phyloP scores from a whole-genome alignment of 495 filamentous ascomycete genomes.

The Penicillium canariense region DNA sequence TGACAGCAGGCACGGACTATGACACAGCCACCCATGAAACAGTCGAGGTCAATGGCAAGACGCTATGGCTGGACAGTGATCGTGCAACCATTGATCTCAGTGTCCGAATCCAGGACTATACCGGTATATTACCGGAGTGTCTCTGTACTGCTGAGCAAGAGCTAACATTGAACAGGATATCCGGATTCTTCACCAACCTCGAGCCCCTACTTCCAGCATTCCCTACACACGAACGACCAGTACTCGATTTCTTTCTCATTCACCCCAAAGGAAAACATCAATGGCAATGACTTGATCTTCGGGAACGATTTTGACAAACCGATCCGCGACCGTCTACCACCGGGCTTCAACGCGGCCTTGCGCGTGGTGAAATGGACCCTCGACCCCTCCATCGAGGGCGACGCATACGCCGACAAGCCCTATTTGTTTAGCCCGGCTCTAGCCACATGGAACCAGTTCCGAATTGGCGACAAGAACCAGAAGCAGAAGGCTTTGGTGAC shows the following conservation, averaged over 20 bases:
- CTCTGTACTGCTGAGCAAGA: not conserved
- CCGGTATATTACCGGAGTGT: conserved; percentile 35
- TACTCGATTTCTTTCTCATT: conserved; percentile 81
- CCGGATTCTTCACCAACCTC: conserved; percentile 56
- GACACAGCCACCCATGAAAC: conserved; percentile 60
- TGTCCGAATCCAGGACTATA: conserved; percentile 66
- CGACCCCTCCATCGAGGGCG: conserved; percentile 84
- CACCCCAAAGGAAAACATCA: conserved; percentile 62
- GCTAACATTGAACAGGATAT: conserved; percentile 47
- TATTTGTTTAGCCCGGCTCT: conserved; percentile 78
- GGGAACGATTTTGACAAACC: conserved; percentile 92
- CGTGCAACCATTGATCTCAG: conserved; percentile 58
- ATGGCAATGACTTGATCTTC: conserved; percentile 73
- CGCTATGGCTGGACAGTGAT: conserved; percentile 57
- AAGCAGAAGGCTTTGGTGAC: conserved; percentile 17
- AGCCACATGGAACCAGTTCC: conserved; percentile 69
- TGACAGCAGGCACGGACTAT: conserved; percentile 68
- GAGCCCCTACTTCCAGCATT: conserved; percentile 70
- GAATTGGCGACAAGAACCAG: conserved; percentile 54
- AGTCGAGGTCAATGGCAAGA: conserved; percentile 68
- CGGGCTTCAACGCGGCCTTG: conserved; percentile 77
- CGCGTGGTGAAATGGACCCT: conserved; percentile 80
- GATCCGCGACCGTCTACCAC: conserved; percentile 80
- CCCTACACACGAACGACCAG: conserved; percentile 67
- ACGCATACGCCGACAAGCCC: conserved; percentile 81